Conservation (phyloP, 305 asterid genomes). For the Solanum hybrid region DNA sequence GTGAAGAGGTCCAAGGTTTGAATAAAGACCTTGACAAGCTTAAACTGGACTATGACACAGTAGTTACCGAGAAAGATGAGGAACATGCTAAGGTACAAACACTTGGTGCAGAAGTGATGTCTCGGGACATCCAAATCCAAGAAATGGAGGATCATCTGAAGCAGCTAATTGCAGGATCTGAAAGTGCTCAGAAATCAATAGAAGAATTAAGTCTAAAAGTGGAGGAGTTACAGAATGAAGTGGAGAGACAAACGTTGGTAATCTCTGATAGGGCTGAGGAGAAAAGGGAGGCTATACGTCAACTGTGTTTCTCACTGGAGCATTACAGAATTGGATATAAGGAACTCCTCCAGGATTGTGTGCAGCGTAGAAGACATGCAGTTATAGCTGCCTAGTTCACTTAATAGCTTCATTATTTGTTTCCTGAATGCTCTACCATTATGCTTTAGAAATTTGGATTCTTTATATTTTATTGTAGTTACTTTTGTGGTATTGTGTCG, state of each 20-base stretch:
- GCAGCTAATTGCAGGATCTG: slow-evolving; percentile 19
- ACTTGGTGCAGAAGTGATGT: slow-evolving; percentile 24
- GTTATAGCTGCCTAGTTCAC: background rate
- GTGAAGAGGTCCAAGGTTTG: slow-evolving; percentile 16
- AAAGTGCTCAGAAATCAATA: slow-evolving; percentile 16
- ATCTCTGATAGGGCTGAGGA: slow-evolving; percentile 56
- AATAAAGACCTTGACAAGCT: slow-evolving; percentile 33
- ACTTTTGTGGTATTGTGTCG: background rate
- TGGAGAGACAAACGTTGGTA: slow-evolving; percentile 34
- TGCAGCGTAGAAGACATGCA: background rate
- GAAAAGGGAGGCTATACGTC: slow-evolving; percentile 86
- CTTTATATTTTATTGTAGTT: background rate
- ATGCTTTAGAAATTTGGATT: background rate
- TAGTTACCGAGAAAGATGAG: slow-evolving; percentile 49
- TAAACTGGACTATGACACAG: slow-evolving; percentile 36
- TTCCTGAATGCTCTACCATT: background rate
- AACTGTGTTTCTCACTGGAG: slow-evolving; percentile 66
- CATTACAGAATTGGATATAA: slow-evolving; percentile 53
- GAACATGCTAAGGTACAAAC: slow-evolving; percentile 28
- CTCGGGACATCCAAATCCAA: slow-evolving; percentile 22
- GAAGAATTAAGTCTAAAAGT: slow-evolving; percentile 29
- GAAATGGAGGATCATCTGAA: slow-evolving; percentile 23
- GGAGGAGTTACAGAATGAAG: slow-evolving; percentile 44
- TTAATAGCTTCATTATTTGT: background rate
- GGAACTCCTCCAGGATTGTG: slow-evolving; percentile 34